Percentiles rank a stretch among this genome's conserved stretches.
phyloP scores from a whole-genome alignment of 352 stramenopile genomes.

The Phytophthora citrophthora region DNA sequence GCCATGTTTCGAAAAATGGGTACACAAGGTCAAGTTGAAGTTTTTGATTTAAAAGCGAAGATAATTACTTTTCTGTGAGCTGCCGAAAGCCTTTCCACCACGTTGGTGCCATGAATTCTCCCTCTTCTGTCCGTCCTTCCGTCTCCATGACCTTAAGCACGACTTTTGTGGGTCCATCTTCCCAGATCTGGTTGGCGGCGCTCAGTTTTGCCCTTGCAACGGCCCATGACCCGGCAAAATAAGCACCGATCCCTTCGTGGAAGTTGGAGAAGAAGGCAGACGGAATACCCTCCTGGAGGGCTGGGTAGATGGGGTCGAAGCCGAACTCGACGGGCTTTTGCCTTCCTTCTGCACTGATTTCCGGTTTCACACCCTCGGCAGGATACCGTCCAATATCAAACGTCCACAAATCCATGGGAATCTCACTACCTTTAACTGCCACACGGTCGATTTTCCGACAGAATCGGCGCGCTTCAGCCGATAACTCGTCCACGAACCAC shows the following conservation, averaged over 20 bases:
- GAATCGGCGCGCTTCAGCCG: conserved; percentile 76
- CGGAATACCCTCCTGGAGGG: conserved; percentile 81
- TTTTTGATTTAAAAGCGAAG: conserved; percentile 1
- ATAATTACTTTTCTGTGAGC: conserved; percentile 92
- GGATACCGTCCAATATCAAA: conserved; percentile 92
- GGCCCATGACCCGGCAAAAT: conserved; percentile 94
- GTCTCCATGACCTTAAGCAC: conserved; percentile 91
- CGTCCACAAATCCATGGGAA: conserved; percentile 94
- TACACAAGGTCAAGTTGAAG: neutral
- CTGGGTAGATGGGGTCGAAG: conserved; percentile 69
- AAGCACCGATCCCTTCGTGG: conserved; percentile 91
- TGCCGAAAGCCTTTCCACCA: conserved; percentile 94
- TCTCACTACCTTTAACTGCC: conserved; percentile 96
- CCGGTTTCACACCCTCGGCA: conserved; percentile 53
- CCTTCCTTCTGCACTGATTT: conserved; percentile 59
- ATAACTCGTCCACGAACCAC: conserved; percentile 95
- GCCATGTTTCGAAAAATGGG: neutral
- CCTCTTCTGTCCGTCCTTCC: conserved; percentile 76
- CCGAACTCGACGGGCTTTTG: conserved; percentile 88
- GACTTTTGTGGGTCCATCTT: conserved; percentile 90
- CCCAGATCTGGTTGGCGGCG: conserved; percentile 91
- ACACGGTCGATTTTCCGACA: conserved; percentile 96
- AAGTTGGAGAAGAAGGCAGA: conserved; percentile 93
- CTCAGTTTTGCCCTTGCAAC: conserved; percentile 83
- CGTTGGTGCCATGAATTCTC: conserved; percentile 75